Base-by-base conservation (phyloP, 495 filamentous ascomycete species). In the Aspergillus baeticus region DNA sequence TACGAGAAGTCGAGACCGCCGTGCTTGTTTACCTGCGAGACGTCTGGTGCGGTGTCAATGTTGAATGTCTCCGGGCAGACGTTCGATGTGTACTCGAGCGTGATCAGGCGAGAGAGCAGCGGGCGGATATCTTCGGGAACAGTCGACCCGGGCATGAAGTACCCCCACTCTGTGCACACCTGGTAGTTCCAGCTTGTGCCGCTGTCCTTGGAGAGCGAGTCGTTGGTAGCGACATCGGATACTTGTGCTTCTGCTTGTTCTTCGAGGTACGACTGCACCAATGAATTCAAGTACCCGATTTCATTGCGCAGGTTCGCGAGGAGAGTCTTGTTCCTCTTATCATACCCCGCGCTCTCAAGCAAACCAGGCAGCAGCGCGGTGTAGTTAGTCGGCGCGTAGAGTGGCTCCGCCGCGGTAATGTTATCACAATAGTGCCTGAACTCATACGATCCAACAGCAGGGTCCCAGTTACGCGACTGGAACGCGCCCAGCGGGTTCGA, bases 391-490 rank as follows among this genome's bases (percentile, higher is more conserved):
- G 59, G 2, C 0, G 78, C 72, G 59, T 82, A 84, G 10, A 86
- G 62, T 7, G 79, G 64, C 5, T 65, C 44, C 6, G 62, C 22
- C 14, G 73, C 64, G 15, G 78, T 83, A 57, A 91, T 71, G 51
- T 82, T 84, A 34, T 63, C 67, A 64, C 87, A 90, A 62, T 83
- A 90, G 14, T 77, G 17, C 48, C 73, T 74, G 63, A 89, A 88
- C 3, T 59, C 51, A 7, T 77, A 71, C 37, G 67, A 67, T 61
- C 82, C 84, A 51, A 81, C 57, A 1, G 69, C 74, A 0, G 86
- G 86, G 62, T 91, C 87, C 88, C 88, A 92, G 64, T 89, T 89
- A 4, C 78, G 73, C 21, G 66, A 68, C 69, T 90, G 87, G 68
- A 86, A 84, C 2, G 65, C 66, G 10, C 68, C 68, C 43, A 89